Conservation (phyloP, 495 filamentous ascomycete species). For the Talaromyces liani region DNA sequence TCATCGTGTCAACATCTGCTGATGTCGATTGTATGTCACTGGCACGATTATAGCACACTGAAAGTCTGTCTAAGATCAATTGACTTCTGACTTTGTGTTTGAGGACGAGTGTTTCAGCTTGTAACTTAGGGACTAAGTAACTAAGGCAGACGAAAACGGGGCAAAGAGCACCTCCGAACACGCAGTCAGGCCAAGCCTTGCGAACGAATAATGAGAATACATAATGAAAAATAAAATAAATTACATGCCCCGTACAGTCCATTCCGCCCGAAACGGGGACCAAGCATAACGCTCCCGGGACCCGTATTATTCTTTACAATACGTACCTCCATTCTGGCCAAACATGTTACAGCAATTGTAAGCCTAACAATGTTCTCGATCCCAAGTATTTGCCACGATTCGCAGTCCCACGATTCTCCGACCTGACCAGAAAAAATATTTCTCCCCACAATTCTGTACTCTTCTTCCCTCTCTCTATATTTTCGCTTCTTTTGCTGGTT, state of each 20-base stretch:
- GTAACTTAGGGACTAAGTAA: neutral
- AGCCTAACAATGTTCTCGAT: neutral
- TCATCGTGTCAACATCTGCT: neutral
- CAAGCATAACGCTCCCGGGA: neutral
- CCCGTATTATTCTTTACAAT: neutral
- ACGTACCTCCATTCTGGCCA: neutral
- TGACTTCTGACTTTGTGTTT: neutral
- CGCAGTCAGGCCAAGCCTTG: neutral
- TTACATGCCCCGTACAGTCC: neutral
- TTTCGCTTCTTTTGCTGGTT: neutral
- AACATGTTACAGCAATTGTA: slow-evolving; percentile 1
- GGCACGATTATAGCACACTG: neutral
- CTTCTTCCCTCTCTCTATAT: neutral
- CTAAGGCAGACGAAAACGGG: neutral
- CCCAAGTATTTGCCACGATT: neutral
- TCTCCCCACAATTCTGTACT: neutral
- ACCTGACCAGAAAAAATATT: neutral
- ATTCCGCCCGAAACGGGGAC: neutral
- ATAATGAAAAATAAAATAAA: neutral
- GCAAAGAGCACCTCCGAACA: neutral
- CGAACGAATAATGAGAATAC: slow-evolving; percentile 4
- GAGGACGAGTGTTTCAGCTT: neutral
- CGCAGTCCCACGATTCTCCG: neutral
- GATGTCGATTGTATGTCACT: neutral
- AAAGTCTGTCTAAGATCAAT: neutral